Conservation (phyloP, 2,329 filamentous ascomycete genomes). For the Aspergillus pseudoglaucus region DNA sequence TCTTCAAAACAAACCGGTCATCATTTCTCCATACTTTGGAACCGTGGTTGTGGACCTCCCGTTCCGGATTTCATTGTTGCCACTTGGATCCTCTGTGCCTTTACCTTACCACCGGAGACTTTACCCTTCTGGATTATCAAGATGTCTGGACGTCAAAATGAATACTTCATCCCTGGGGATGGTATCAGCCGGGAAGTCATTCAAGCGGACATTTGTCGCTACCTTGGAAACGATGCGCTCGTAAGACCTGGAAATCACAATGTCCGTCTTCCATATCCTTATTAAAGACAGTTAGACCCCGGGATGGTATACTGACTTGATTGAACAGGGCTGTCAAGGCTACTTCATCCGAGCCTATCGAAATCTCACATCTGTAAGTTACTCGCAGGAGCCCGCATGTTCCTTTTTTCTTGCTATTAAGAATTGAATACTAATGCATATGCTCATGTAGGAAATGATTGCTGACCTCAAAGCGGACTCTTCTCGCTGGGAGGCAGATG, state of each 20-base stretch:
- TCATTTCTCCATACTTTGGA: constrained; percentile 12
- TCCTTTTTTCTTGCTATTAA: neutral
- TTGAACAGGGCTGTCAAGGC: constrained; percentile 56
- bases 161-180: constrained; percentile 74
- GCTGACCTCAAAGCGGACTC: constrained; percentile 50
- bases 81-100: constrained; percentile 21
- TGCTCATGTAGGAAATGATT: constrained; percentile 45
- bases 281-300: neutral
- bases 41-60: constrained; percentile 9
- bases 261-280: constrained; percentile 44
- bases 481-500: constrained; percentile 44
- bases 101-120: constrained; percentile 18
- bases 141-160: constrained; percentile 52
- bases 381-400: neutral
- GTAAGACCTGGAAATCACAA: constrained; percentile 69
- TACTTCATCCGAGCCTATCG: constrained; percentile 75
- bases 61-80: constrained; percentile 17
- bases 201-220: constrained; percentile 76
- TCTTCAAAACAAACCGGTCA: constrained; percentile 12
- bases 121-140: constrained; percentile 19
- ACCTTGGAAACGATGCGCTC: constrained; percentile 74
- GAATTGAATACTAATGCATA: constrained; percentile 1
- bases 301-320: constrained; percentile 24
- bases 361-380: constrained; percentile 67
- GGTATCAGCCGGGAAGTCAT: constrained; percentile 80